Evolutionary conservation across 2,329 filamentous ascomycete genomes (phyloP).

Genomic region (Colletotrichum sp.): DNA sequence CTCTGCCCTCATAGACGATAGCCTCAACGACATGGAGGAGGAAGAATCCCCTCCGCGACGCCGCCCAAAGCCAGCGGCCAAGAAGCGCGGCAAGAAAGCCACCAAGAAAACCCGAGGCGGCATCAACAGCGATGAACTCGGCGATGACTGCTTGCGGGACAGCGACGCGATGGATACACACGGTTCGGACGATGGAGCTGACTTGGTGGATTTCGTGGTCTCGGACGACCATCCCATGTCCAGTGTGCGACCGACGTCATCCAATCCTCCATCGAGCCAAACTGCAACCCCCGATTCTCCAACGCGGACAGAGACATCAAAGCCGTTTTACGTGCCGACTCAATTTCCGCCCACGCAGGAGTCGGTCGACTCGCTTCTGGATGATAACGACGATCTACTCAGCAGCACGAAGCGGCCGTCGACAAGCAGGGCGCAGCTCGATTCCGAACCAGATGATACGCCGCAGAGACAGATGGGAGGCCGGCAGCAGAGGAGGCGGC

Average conservation of each 20-base stretch:
- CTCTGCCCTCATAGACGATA: constrained; percentile 2
- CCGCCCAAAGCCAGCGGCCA: constrained; percentile 20
- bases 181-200: constrained; percentile 53
- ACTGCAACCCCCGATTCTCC: constrained; percentile 30
- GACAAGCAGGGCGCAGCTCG: background rate
- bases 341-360: constrained; percentile 44
- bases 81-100: constrained; percentile 20
- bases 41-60: constrained; percentile 6
- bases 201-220: constrained; percentile 63
- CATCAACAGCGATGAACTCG: constrained; percentile 51
- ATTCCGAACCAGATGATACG: constrained; percentile 5
- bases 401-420: background rate
- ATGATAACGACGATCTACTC: background rate
- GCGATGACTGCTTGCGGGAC: constrained; percentile 56
- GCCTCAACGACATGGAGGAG: constrained; percentile 23
- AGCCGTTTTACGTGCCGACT: constrained; percentile 43
- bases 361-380: constrained; percentile 29
- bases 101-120: constrained; percentile 23
- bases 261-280: constrained; percentile 21
- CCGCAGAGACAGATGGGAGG: background rate
- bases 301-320: constrained; percentile 25
- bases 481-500: constrained; percentile 9
- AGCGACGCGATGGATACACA: constrained; percentile 51
- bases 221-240: constrained; percentile 43
- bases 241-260: constrained; percentile 36